A percentile compares a stretch with the other conserved stretches of the same genome.
These are phyloP conservation scores for Ogataea sp. DNA, from an alignment of 805 yeast genomes.

Conservation along the genomic window DNA sequence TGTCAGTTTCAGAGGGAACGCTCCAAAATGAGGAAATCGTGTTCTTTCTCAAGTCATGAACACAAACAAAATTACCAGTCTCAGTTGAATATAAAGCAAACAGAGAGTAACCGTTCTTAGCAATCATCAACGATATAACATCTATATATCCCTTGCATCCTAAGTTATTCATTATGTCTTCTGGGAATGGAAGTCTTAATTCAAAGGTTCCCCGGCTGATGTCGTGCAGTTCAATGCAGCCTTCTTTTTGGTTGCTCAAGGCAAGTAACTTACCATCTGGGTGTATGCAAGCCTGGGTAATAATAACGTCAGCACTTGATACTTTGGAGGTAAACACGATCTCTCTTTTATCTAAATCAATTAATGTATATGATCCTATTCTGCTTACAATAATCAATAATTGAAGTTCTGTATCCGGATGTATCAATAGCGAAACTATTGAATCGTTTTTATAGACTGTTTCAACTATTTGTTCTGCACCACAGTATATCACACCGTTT, in stretches of 20 bases:
- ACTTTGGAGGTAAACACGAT: not conserved
- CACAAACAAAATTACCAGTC: not conserved
- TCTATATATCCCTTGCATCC: not conserved
- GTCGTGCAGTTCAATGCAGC: conserved; percentile 29
- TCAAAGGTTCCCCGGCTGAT: conserved; percentile 29
- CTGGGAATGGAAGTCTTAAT: conserved; percentile 21
- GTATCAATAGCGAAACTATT: not conserved
- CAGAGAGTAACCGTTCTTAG: conserved; percentile 60
- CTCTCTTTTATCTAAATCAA: not conserved
- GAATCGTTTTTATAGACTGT: not conserved
- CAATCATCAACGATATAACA: conserved; percentile 33
- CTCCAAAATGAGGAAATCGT: conserved; percentile 1
- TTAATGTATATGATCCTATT: not conserved
- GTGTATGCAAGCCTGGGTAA: conserved; percentile 15
- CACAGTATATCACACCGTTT: not conserved
- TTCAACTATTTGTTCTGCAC: not conserved
- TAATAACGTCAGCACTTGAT: not conserved
- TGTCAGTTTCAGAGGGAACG: conserved; percentile 1
- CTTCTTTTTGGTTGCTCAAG: conserved; percentile 25
- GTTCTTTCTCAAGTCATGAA: conserved; percentile 18
- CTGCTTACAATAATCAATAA: not conserved
- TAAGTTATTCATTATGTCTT: conserved; percentile 4
- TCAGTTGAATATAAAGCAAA: conserved; percentile 15
- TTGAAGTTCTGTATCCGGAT: not conserved
- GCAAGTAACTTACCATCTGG: conserved; percentile 31